These are phyloP conservation scores for Podaxis carcinomalis DNA, from an alignment of 768 basidiomycete genomes.

Conservation along the genomic window DNA sequence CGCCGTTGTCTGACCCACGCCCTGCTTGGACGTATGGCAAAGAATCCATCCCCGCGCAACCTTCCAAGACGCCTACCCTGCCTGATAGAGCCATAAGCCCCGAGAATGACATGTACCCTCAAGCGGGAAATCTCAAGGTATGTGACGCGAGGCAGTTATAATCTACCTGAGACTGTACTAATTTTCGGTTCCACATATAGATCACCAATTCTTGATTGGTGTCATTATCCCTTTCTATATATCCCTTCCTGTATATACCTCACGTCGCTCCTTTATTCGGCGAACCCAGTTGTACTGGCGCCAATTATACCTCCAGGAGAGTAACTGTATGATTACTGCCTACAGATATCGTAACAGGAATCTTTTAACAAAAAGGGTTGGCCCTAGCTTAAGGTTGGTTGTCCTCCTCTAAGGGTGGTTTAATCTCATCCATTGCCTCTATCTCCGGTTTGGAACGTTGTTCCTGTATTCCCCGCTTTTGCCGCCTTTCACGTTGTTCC, in stretches of 20 bases:
- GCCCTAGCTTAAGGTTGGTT: neutral
- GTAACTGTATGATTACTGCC: slow-evolving; percentile 3
- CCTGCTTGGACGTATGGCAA: neutral
- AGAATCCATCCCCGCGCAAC: neutral
- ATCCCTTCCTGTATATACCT: slow-evolving; percentile 5
- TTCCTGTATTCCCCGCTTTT: neutral
- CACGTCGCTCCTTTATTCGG: neutral
- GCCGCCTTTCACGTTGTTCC: slow-evolving; percentile 33
- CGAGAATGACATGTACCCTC: neutral
- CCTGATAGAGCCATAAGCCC: neutral
- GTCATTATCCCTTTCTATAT: neutral
- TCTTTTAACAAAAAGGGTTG: neutral
- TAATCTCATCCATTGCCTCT: neutral
- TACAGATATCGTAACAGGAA: neutral
- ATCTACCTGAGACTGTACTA: neutral
- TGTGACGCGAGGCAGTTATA: neutral
- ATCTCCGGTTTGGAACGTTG: neutral
- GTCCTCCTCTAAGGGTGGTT: neutral
- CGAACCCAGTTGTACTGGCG: slow-evolving; percentile 11
- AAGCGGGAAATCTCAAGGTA: neutral
- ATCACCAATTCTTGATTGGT: slow-evolving; percentile 4
- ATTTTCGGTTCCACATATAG: neutral
- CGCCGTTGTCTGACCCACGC: neutral
- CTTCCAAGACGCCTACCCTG: neutral
- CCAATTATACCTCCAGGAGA: slow-evolving; percentile 4